These are phyloP conservation scores for Blastobotrys persicus DNA, from an alignment of 1,139 yeast species.

Conservation along the genomic window DNA sequence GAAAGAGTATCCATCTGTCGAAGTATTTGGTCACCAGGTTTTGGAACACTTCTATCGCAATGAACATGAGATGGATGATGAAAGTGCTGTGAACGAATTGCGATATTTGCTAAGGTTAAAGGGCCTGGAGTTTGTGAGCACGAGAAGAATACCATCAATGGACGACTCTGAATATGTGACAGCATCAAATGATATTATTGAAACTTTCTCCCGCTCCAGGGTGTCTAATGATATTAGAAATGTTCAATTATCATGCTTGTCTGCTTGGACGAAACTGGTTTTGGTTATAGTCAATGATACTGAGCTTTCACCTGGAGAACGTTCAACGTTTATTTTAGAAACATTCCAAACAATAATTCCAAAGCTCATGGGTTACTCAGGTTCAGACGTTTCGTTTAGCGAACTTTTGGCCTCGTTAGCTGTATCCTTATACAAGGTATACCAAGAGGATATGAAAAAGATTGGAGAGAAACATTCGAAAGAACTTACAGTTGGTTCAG, in stretches of 20 bases:
- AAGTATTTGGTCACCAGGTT: slow-evolving; percentile 16
- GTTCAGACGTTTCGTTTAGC: slow-evolving; percentile 62
- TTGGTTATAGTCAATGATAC: slow-evolving; percentile 70
- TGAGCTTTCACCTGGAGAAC: slow-evolving; percentile 41
- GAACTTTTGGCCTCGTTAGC: slow-evolving; percentile 75
- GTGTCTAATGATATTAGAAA: slow-evolving; percentile 30
- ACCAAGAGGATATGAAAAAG: slow-evolving; percentile 46
- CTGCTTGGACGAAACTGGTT: slow-evolving; percentile 80
- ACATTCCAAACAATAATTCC: slow-evolving; percentile 75
- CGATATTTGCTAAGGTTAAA: slow-evolving; percentile 28
- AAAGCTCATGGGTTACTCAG: slow-evolving; percentile 70
- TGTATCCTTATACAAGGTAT: slow-evolving; percentile 66
- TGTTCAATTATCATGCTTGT: slow-evolving; percentile 60
- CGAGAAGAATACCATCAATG: slow-evolving; percentile 21
- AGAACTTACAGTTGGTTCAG: slow-evolving; percentile 31
- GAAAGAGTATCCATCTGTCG: slow-evolving; percentile 8
- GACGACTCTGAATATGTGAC: slow-evolving; percentile 23
- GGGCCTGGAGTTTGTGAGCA: slow-evolving; percentile 29
- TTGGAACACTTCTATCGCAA: slow-evolving; percentile 15
- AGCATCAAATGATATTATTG: slow-evolving; percentile 20
- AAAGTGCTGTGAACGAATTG: slow-evolving; percentile 24
- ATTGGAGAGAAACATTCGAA: slow-evolving; percentile 31
- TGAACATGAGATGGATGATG: slow-evolving; percentile 19
- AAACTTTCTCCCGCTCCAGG: slow-evolving; percentile 21
- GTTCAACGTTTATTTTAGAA: slow-evolving; percentile 66